Conservation (phyloP, 306 rosid species). For the Pterocarpus macrocarpus region DNA sequence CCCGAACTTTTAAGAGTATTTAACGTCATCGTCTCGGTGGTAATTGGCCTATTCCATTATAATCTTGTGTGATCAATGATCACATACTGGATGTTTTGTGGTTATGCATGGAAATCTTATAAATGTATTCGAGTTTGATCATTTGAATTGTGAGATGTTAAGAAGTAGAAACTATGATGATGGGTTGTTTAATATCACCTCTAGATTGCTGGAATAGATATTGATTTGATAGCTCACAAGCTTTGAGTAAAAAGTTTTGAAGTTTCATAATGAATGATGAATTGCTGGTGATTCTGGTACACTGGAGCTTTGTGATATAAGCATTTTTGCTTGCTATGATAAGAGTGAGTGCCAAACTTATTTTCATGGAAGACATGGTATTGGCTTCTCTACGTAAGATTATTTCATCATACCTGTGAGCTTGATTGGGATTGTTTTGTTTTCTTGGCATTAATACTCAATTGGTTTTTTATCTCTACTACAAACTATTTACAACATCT, state of each 20-base stretch:
- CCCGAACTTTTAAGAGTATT: slow-evolving; percentile 10
- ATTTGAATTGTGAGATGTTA: slow-evolving; percentile 32
- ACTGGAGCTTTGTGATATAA: slow-evolving; percentile 4
- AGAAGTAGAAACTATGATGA: background rate
- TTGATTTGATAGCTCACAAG: slow-evolving; percentile 19
- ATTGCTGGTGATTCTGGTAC: slow-evolving; percentile 9
- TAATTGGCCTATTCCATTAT: background rate
- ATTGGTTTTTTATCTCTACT: background rate
- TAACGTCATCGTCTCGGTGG: background rate
- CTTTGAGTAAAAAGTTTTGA: background rate
- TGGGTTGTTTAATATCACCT: slow-evolving; percentile 14
- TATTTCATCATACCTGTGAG: slow-evolving; percentile 13
- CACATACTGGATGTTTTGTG: background rate
- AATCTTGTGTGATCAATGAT: slow-evolving; percentile 13
- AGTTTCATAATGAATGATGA: background rate
- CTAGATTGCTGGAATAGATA: background rate
- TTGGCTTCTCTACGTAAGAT: background rate
- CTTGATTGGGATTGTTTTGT: slow-evolving; percentile 10
- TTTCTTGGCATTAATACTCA: slow-evolving; percentile 3
- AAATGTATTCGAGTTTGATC: slow-evolving; percentile 15
- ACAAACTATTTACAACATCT: background rate
- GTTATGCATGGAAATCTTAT: slow-evolving; percentile 11
- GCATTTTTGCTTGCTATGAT: background rate
- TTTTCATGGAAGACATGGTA: background rate
- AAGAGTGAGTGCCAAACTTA: background rate